phyloP scores from a whole-genome alignment of 441 rosid species.

The Syzygium malaccense region DNA sequence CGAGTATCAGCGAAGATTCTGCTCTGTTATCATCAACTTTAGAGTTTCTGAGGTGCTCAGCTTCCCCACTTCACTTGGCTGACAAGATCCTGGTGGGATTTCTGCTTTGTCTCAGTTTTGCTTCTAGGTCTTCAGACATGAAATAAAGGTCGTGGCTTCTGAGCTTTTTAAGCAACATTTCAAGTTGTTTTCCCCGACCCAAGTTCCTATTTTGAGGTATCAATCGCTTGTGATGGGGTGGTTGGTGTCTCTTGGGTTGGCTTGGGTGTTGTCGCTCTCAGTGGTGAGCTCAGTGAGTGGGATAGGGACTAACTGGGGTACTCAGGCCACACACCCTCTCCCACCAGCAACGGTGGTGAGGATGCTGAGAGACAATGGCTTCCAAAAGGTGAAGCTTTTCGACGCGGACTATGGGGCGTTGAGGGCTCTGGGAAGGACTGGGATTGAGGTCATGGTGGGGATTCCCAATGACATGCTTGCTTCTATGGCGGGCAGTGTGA shows the following conservation, averaged over 20 bases:
- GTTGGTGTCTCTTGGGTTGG: slow-evolving; percentile 5
- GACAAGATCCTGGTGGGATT: neutral
- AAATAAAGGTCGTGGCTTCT: neutral
- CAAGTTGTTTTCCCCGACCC: neutral
- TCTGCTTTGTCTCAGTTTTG: neutral
- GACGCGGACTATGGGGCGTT: slow-evolving; percentile 74
- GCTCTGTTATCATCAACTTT: neutral
- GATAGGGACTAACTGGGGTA: slow-evolving; percentile 95
- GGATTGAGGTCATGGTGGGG: slow-evolving; percentile 94
- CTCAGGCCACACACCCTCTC: slow-evolving; percentile 68
- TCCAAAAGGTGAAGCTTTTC: slow-evolving; percentile 85
- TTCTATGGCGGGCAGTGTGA: slow-evolving; percentile 49
- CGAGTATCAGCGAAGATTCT: neutral
- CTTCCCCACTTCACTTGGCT: neutral
- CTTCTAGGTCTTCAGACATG: neutral
- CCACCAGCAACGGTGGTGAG: slow-evolving; percentile 60
- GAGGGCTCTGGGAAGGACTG: slow-evolving; percentile 56
- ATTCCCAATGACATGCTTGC: slow-evolving; percentile 89
- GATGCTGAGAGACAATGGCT: slow-evolving; percentile 55
- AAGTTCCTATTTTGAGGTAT: neutral
- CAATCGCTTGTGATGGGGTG: slow-evolving; percentile 5
- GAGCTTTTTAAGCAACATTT: neutral
- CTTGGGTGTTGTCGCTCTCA: slow-evolving; percentile 15
- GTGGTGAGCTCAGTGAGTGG: slow-evolving; percentile 34
- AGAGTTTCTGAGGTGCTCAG: neutral